Evolutionary conservation across 306 rosid genomes (phyloP).

Genomic region (Pterocarpus santalinus): DNA sequence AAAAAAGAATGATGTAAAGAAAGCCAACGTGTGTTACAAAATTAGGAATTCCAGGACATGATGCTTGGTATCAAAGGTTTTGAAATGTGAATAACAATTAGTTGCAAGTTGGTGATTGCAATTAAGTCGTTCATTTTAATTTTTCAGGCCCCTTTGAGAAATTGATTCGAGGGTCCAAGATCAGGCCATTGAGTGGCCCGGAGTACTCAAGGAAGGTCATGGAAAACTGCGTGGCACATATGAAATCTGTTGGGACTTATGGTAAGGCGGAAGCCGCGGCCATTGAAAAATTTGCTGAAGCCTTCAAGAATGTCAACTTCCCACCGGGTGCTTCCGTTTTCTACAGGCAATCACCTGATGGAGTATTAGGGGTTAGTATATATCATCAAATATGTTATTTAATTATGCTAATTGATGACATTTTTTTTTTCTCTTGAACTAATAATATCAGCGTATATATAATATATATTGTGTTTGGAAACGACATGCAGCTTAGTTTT

Average conservation of each 20-base stretch:
- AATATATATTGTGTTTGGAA: no score
- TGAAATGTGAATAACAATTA: no score
- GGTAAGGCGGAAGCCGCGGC: conserved; percentile 75
- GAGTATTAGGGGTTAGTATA: conserved; percentile 66
- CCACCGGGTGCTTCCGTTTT: conserved; percentile 75
- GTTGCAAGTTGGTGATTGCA: no score
- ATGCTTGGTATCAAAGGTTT: no score
- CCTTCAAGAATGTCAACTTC: conserved; percentile 63
- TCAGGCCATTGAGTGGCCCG: conserved; percentile 60
- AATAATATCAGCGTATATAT: no score
- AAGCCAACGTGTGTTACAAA: no score
- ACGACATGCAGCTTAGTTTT: conserved; percentile 64
- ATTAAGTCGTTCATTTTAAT: no score
- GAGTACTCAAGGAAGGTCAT: conserved; percentile 72
- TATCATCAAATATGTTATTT: not conserved
- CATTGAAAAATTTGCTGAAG: conserved; percentile 56
- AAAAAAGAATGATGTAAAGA: no score
- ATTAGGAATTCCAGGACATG: no score
- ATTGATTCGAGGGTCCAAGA: conserved; percentile 62
- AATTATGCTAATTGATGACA: not conserved
- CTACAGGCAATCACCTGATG: conserved; percentile 71
- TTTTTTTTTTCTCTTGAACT: no score
- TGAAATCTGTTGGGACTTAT: conserved; percentile 77
- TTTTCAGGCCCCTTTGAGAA: conserved; percentile 69
- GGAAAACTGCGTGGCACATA: conserved; percentile 66